phyloP scores from a whole-genome alignment of 2,329 filamentous ascomycete species.

The Corynespora cassiicola region DNA sequence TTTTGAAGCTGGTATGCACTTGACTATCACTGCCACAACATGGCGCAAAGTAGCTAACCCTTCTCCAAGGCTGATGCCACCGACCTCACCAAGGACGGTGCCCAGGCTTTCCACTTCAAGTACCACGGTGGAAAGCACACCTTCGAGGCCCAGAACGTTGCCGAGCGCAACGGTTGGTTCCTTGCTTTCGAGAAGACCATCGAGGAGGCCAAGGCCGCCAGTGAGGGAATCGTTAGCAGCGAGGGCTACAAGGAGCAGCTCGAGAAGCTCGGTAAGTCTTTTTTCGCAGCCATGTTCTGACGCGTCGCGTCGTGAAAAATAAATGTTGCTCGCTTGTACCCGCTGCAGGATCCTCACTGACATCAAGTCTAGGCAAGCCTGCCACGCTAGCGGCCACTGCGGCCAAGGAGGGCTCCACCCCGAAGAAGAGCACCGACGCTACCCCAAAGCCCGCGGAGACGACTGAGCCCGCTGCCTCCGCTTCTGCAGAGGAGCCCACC shows the following conservation, averaged over 20 bases:
- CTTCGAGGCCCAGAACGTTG: constrained; percentile 78
- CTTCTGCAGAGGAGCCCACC: constrained; percentile 21
- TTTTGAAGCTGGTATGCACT: constrained; percentile 82
- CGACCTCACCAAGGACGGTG: constrained; percentile 77
- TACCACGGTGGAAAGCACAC: constrained; percentile 88
- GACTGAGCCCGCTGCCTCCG: constrained; percentile 29
- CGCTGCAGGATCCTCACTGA: constrained; percentile 40
- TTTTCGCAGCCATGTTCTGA: constrained; percentile 7
- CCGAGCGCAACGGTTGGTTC: constrained; percentile 94
- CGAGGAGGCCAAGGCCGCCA: constrained; percentile 82
- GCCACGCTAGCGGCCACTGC: constrained; percentile 48
- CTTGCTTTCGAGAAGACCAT: constrained; percentile 81
- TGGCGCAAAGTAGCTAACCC: constrained; percentile 40
- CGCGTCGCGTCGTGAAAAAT: constrained; percentile 28
- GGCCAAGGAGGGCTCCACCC: constrained; percentile 44
- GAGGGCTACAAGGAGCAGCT: constrained; percentile 89
- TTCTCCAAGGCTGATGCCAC: constrained; percentile 64
- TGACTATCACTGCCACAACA: not conserved
- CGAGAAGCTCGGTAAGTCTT: constrained; percentile 69
- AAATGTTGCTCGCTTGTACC: constrained; percentile 38
- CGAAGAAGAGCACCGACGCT: constrained; percentile 57
- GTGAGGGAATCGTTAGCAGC: constrained; percentile 73
- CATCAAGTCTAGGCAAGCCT: constrained; percentile 47
- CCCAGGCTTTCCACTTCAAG: constrained; percentile 85
- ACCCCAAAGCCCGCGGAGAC: constrained; percentile 46